A percentile compares a stretch with the other conserved stretches of the same genome.
Evolutionary conservation across 805 yeast species (phyloP).

Genomic region (Sugiyamaella marilandica): DNA sequence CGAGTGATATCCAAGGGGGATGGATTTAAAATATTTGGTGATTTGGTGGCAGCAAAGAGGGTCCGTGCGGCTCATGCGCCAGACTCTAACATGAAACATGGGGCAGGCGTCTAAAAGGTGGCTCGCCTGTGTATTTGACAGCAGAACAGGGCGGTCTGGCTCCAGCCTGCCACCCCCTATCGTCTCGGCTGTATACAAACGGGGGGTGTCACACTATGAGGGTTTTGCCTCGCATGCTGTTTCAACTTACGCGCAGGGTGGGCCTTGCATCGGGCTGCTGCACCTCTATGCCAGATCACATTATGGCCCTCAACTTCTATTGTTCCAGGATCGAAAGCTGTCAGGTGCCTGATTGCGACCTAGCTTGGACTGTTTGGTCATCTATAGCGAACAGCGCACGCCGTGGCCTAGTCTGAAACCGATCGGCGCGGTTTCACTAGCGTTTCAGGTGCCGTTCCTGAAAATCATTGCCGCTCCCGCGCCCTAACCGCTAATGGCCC

Average conservation of each 20-base stretch:
- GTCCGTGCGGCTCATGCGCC: neutral
- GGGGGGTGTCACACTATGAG: neutral
- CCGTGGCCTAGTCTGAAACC: neutral
- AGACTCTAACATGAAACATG: neutral
- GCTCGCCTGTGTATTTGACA: neutral
- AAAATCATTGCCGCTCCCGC: neutral
- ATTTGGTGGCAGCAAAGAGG: neutral
- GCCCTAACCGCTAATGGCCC: too few relatives aligned
- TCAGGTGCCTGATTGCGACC: neutral
- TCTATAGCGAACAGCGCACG: neutral
- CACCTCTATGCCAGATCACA: neutral
- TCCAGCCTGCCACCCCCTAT: too few relatives aligned
- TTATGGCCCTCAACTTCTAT: neutral
- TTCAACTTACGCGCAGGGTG: neutral
- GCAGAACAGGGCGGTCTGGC: neutral
- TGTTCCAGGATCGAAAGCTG: neutral
- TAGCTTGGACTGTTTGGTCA: neutral
- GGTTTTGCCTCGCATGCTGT: neutral
- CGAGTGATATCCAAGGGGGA: conserved; percentile 3
- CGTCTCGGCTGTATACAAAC: neutral
- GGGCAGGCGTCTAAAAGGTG: neutral
- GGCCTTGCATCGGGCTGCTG: neutral
- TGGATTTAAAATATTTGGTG: neutral
- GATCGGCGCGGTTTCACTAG: neutral
- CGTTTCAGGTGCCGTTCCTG: conserved; percentile 1